Evolutionary conservation across 163 green algal species (phyloP), one percentile per base, ranked within the genome.

Genomic region (Volvox carteri): DNA sequence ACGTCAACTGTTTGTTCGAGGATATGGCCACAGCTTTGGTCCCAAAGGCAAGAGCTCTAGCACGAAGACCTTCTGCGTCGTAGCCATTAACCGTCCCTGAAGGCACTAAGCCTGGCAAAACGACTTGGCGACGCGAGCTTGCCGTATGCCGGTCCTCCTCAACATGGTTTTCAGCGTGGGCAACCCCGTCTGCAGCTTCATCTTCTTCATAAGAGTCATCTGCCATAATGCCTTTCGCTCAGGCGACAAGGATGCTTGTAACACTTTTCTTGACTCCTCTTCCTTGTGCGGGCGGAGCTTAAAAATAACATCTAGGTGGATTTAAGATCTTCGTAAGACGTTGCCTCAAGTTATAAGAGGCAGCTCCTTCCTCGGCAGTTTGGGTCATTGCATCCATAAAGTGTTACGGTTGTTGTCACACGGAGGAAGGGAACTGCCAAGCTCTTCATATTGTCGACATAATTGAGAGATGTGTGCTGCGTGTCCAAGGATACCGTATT

Each of bases 21-120:
- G 84, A 89, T 8, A 89, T 72, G 0, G 84, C 84, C 48, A 89
- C 84, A 2, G 84, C 84, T 39, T 89, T 89, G 1, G 72, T 89
- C 2, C 84, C 84, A 18, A 52, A 77, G 5, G 30, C 73, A 37
- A 88, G 83, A 35, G 52, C 70, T 48, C 70, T 19, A 3, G 50
- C 67, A 2, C 81, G 65, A 7, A 58, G 44, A 4, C 35, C 11
- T 37, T 88, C 48, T 18, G 81, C 48, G 48, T 88, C 81, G 4
- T 67, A 25, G n/a, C 44, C 74, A 81, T 56, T 56, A 37, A 81
- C 2, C 18, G 30, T 41, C 19, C 33, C 75, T 44, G 75, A 35
- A 28, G n/a, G n/a, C 75, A 72, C 35, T 50, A 72, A 21, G 48
- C 50, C 16, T 30, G 48, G 30, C 14, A 70, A 9, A 16, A 50